Evolutionary conservation across 2,329 filamentous ascomycete genomes (phyloP).

Genomic region (Verticillium tricorpus): DNA sequence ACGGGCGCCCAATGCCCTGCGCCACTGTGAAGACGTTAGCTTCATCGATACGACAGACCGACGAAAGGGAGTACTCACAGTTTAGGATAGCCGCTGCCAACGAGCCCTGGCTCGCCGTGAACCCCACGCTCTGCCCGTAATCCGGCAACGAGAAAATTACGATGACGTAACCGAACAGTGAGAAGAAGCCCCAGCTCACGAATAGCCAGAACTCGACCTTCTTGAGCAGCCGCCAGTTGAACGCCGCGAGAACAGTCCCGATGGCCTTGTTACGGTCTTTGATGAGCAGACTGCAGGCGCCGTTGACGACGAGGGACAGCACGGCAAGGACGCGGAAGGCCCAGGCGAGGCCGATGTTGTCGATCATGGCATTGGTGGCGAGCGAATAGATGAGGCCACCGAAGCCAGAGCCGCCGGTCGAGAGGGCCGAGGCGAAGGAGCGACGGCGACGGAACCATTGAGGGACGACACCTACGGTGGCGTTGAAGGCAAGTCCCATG

Average conservation of each 20-base stretch:
- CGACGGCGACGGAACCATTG: constrained; percentile 71
- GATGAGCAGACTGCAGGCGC: constrained; percentile 58
- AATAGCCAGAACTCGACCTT: constrained; percentile 60
- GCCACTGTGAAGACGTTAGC: constrained; percentile 30
- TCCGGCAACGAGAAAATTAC: constrained; percentile 74
- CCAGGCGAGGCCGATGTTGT: constrained; percentile 60
- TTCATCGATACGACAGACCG: not conserved
- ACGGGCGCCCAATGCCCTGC: constrained; percentile 63
- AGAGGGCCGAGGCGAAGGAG: constrained; percentile 66
- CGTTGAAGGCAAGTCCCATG: constrained; percentile 73
- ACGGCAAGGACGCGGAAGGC: constrained; percentile 63
- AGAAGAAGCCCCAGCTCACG: constrained; percentile 64
- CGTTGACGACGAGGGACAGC: constrained; percentile 59
- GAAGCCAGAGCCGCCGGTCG: constrained; percentile 66
- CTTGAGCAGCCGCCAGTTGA: constrained; percentile 59
- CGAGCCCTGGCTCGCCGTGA: constrained; percentile 62
- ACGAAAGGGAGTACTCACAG: constrained; percentile 34
- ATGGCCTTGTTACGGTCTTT: constrained; percentile 69
- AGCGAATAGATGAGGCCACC: constrained; percentile 70
- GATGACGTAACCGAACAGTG: constrained; percentile 69
- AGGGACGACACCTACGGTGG: constrained; percentile 60
- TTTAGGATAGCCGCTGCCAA: constrained; percentile 72
- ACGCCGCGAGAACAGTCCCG: constrained; percentile 61
- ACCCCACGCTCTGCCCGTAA: constrained; percentile 65
- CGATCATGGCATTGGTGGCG: constrained; percentile 64